Conservation (phyloP, 371 early-diverging fungal species). For the Haplosporangium sp. region DNA sequence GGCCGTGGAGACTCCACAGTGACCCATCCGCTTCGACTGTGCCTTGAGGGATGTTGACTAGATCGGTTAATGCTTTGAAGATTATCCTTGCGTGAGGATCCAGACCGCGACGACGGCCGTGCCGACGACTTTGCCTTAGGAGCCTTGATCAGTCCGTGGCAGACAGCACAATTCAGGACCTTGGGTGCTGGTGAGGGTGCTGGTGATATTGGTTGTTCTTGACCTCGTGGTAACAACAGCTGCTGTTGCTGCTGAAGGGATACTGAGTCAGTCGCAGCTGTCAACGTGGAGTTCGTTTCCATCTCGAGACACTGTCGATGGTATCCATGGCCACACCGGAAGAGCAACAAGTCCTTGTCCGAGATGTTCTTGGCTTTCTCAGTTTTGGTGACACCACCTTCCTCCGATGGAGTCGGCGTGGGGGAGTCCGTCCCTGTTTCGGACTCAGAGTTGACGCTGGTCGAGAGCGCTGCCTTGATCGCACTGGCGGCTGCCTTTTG, state of each 20-base stretch:
- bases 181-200: constrained; percentile 4
- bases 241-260: constrained; percentile 6
- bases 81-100: constrained; percentile 9
- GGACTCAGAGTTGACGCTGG: constrained; percentile 30
- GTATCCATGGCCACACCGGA: constrained; percentile 72
- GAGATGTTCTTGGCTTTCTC: constrained; percentile 14
- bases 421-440: constrained; percentile 11
- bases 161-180: constrained; percentile 34
- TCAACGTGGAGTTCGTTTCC: constrained; percentile 20
- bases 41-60: constrained; percentile 5
- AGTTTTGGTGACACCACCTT: not conserved
- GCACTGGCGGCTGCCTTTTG: constrained; percentile 54
- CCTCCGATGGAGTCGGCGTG: constrained; percentile 10
- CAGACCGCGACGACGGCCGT: constrained; percentile 12
- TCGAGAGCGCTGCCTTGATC: constrained; percentile 47
- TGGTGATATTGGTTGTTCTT: not conserved
- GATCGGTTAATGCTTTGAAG: constrained; percentile 4
- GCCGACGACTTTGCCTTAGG: constrained; percentile 17
- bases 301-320: constrained; percentile 68
- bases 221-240: no score
- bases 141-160: constrained; percentile 35
- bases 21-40: constrained; percentile 16
- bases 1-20: constrained; percentile 32
- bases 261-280: not conserved
- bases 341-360: constrained; percentile 60